phyloP scores from a whole-genome alignment of 1,139 yeast species.

The Magnusiomyces sp. region DNA sequence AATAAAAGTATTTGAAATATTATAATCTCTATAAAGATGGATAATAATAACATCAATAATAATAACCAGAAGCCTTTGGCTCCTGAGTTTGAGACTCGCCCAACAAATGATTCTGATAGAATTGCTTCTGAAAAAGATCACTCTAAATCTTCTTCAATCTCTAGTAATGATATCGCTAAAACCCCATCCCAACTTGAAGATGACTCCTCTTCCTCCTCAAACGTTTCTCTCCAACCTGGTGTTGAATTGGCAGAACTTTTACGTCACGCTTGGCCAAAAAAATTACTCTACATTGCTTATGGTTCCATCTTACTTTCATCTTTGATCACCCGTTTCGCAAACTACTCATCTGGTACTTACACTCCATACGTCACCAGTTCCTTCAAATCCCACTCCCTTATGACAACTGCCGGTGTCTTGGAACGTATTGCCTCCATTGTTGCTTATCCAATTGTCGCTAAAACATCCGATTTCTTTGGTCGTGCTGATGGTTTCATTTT shows the following conservation, averaged over 20 bases:
- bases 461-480: constrained; percentile 35
- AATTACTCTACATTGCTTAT: constrained; percentile 22
- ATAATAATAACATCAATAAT: no score
- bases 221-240: constrained; percentile 11
- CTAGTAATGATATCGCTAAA: no score
- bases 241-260: constrained; percentile 12
- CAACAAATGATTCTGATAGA: no score
- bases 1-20: no score
- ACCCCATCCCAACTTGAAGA: no score
- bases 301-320: constrained; percentile 33
- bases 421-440: constrained; percentile 36
- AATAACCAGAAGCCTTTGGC: no score
- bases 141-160: no score
- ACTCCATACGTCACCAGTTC: constrained; percentile 36
- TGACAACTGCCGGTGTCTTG: constrained; percentile 36
- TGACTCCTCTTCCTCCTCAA: constrained; percentile 5
- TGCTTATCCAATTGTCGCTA: constrained; percentile 37
- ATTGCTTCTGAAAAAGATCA: no score
- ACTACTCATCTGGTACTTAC: constrained; percentile 34
- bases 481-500: constrained; percentile 35
- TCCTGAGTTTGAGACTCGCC: no score
- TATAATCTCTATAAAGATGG: no score
- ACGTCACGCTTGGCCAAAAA: constrained; percentile 20
- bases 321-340: constrained; percentile 35
- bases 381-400: constrained; percentile 34